Evolutionary conservation across 495 filamentous ascomycete species (phyloP), one percentile per base, ranked within the genome.

Genomic region (Pyronema omphalodes): DNA sequence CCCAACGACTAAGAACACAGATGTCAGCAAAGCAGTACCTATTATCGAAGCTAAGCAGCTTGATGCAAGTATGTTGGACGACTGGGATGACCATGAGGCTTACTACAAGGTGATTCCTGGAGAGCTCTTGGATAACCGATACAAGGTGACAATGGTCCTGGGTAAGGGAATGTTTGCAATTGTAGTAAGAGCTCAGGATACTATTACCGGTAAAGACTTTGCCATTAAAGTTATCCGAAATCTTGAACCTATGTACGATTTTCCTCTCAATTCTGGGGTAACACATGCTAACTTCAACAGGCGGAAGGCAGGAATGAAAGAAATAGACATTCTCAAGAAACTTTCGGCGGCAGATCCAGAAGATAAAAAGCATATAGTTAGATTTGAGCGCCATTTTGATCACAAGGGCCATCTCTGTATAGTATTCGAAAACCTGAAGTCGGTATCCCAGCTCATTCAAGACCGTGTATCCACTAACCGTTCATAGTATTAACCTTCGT

Each of bases 111-210:
- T 94, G 45, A 81, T 88, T 36, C 76, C 85, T 43, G 87, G 88
- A 56, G 91, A 98, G 70, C 68, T 95, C 37, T 75, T 98, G 56
- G 83, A 93, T 63, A 77, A 80, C 37, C 80, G 86, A 34, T 96
- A 98, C 61, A 84, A 86, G 66, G 76, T 96, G 34, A 80, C 86
- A 60, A 76, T 84, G 37, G 82, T 81, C 54, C 76, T 96, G n/a
- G 91, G 91, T 57, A 85, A 83, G 64, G 91, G 91, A 49, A 91
- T 95, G 79, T 98, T 95, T 60, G 93, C 91, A 0, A 83, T 84
- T 8, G 91, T 98, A n/a, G 85, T 93, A 23, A 80, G 84, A 56
- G 93, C 91, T n/a, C 73, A 73, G 55, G 91, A 96, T 66, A 74
- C 80, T 39, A 79, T 75, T 36, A 84, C 76, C 29, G 78, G 78